These are phyloP conservation scores for Eruca vesicaria DNA, from an alignment of 441 rosid genomes.

Conservation along the genomic window DNA sequence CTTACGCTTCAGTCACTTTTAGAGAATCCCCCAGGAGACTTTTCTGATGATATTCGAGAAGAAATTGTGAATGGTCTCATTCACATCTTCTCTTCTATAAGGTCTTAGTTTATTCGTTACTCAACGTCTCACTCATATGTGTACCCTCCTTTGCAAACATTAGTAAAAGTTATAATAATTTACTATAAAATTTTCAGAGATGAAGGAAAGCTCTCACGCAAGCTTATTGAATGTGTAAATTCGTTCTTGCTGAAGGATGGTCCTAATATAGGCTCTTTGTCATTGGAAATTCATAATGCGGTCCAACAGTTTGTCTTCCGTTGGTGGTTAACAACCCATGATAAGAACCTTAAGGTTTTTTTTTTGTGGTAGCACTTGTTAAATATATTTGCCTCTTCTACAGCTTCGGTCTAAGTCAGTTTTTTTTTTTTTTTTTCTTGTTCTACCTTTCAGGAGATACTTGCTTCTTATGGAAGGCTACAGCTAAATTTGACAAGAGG, in stretches of 20 bases:
- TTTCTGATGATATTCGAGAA: constrained; percentile 67
- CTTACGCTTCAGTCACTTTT: constrained; percentile 74
- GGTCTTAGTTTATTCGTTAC: constrained; percentile 44
- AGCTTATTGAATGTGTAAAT: constrained; percentile 89
- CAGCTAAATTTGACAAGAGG: constrained; percentile 74
- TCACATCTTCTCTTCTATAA: constrained; percentile 65
- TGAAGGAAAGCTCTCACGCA: constrained; percentile 90
- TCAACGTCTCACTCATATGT: constrained; percentile 13
- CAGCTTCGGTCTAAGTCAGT: constrained; percentile 6
- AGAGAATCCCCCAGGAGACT: constrained; percentile 93
- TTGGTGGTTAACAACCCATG: constrained; percentile 81
- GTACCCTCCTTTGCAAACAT: constrained; percentile 11
- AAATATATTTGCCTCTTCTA: constrained; percentile 7
- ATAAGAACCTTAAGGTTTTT: constrained; percentile 75
- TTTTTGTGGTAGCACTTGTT: constrained; percentile 19
- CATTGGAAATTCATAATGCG: constrained; percentile 73
- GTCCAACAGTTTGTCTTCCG: constrained; percentile 60
- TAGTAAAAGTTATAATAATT: constrained; percentile 19
- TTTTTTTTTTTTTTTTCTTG: constrained; percentile 1
- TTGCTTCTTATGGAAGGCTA: constrained; percentile 68
- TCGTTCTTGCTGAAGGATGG: constrained; percentile 82
- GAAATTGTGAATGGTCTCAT: constrained; percentile 66
- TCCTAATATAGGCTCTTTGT: constrained; percentile 69
- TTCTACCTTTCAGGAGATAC: constrained; percentile 61
- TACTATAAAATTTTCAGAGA: constrained; percentile 56